These are phyloP conservation scores for Mortierella sp. DNA, from an alignment of 371 early-diverging fungal species.

Conservation along the genomic window DNA sequence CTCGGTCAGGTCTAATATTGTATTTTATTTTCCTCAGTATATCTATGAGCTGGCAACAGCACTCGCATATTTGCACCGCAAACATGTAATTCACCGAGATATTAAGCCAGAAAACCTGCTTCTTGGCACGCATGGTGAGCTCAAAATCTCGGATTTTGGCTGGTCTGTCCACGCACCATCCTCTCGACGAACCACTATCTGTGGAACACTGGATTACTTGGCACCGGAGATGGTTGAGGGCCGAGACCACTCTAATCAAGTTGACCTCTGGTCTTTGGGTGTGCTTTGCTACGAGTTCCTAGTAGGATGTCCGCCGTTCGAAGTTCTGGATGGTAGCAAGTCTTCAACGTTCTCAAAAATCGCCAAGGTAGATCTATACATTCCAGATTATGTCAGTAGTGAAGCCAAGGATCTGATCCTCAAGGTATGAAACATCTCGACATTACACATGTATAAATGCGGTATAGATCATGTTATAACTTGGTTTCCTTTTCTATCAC, in stretches of 20 bases:
- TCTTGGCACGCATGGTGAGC: slow-evolving; percentile 84
- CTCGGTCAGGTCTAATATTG: background rate
- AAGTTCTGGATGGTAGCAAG: slow-evolving; percentile 64
- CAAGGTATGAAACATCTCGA: slow-evolving; percentile 59
- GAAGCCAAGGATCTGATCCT: slow-evolving; percentile 94
- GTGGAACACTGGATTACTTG: slow-evolving; percentile 99
- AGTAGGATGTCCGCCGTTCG: slow-evolving; percentile 97
- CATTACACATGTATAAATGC: background rate
- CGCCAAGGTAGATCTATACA: slow-evolving; percentile 83
- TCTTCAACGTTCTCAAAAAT: slow-evolving; percentile 84
- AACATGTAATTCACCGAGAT: slow-evolving; percentile 97
- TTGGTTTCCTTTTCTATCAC: background rate
- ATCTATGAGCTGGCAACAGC: slow-evolving; percentile 92
- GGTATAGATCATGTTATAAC: slow-evolving; percentile 7
- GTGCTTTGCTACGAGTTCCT: slow-evolving; percentile 97
- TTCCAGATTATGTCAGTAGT: slow-evolving; percentile 85
- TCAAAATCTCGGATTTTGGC: slow-evolving; percentile 99
- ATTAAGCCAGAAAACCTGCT: slow-evolving; percentile 98
- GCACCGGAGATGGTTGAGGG: slow-evolving; percentile 97
- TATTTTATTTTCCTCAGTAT: slow-evolving; percentile 66
- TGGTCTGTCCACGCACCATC: slow-evolving; percentile 98
- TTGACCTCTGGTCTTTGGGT: slow-evolving; percentile 99
- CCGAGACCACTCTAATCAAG: slow-evolving; percentile 84
- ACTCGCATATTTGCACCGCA: slow-evolving; percentile 91
- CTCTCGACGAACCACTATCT: slow-evolving; percentile 88